Evolutionary conservation across 177 flowering plant species (phyloP), one percentile per base, ranked within the genome.

Genomic region (Vitis hybrid): DNA sequence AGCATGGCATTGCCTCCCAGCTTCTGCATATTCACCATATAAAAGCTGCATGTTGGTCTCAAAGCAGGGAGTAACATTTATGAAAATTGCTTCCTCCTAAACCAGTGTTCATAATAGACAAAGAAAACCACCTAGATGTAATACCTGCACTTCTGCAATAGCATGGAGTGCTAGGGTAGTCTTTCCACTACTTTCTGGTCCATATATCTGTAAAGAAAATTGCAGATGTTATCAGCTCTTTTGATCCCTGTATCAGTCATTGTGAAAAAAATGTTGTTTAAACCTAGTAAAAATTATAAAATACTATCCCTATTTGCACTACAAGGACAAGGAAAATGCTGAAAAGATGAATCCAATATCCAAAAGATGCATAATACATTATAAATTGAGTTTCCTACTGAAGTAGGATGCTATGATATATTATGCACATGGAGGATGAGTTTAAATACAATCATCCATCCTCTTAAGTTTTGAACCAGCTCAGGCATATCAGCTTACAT

Each of bases 121-220:
- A 50, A 52, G 73, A 60, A 60, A 34, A 3, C 5, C n/a, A 60
- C 32, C 58, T 15, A 26, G 68, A 68, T 13, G 55, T 62, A 70
- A 57, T 58, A 95, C 99, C 99, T 95, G 99, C 57, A 95, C 96
- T 91, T 93, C 99, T 23, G 99, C 99, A 72, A 95, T 93, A 56
- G 98, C 99, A 83, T 95, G 99, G 62, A 95, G 92, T 66, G 99
- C 99, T 56, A 95, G 77, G 49, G 98, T 93, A 57, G 99, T 95
- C 81, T 93, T 95, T 52, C 99, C 99, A 83, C 99, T 95, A 77
- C 99, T 95, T 83, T 95, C 99, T 62, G 98, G 99, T 62, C 99
- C 99, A 85, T 59, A 95, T 77, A 95, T 85, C 99, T 95, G 87
- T 65, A 69, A 71, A 70, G 10, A 51, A 71, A 74, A 49, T 67